Base-by-base conservation (phyloP, 345 rosid species). In the Atalantia buxifolia region DNA sequence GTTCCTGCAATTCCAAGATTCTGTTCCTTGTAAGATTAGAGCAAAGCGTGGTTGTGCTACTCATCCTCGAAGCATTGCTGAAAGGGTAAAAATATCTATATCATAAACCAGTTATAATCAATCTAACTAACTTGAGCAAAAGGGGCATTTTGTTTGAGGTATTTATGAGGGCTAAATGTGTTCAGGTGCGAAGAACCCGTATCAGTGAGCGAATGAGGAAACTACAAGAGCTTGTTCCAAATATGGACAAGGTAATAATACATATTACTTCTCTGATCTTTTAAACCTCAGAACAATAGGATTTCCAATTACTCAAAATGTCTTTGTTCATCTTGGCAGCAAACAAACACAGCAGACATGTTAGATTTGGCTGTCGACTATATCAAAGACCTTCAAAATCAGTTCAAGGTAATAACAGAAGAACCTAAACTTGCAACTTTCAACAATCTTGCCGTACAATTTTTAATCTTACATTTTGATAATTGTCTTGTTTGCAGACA, bases 11-110 rank as follows among this genome's bases (percentile, higher is more conserved):
- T 85, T 89, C 30, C 99, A 91, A 85, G 99, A 92, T 78, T 89
- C 98, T 19, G 97, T 92, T 79, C 99, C 99, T 65, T 96, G 97
- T 85, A 96, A 94, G 81, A 84, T 90, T 61, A 83, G 99, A 84
- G 99, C 99, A 27, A 96, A 96, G 87, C 94, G 99, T 25, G 99
- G 99, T n/a, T 94, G 95, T 38, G 99, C 99, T 40, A 96, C 99
- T 78, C 99, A 96, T 87, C 99, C 99, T 84, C 90, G 99, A 82
- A 96, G 99, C 84, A 92, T 96, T 21, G 99, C 99, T 18, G 99
- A 96, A 83, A 83, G 99, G 89, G 99, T 96, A 90, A 76, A 64
- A 42, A 12, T 31, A 9, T 35, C 60, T 56, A 8, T 33, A 10
- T 80, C 72, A 2, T 6, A 36, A 33, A 28, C 22, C 30, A 6